Evolutionary conservation across 331 rosid species (phyloP), one percentile per base, ranked within the genome.

Genomic region (Phaseolus coccineus): DNA sequence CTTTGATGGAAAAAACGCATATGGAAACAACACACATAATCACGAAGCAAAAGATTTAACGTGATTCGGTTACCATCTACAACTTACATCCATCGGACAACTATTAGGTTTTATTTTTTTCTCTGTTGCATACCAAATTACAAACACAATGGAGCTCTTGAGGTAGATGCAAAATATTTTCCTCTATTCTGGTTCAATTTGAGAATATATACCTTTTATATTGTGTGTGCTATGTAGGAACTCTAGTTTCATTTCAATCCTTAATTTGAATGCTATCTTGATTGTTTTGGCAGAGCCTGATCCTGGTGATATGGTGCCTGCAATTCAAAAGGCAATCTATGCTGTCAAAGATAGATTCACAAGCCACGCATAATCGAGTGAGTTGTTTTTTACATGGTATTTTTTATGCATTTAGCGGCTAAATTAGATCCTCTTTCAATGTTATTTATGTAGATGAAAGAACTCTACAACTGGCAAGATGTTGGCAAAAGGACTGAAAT

Each of bases 221-320:
- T 65, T 22, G 55, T 82, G 72, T 62, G 40, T 73, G 22, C n/a
- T 57, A 56, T 25, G 46, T 48, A 71, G 2, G 27, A 55, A 39
- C 39, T 39, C 40, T 2, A 10, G 59, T 71, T 25, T 66, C 61
- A 56, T 62, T 47, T 56, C 71, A 76, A 44, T 58, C 63, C 48
- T 31, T 52, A 33, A 31, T 50, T 47, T 64, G 35, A 40, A 50
- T 52, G 55, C 57, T 79, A 22, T 80, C 76, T 31, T 28, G 3
- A 22, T 93, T 80, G 97, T 95, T 66, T 90, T 95, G 80, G 97
- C 94, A 5, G 90, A 87, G 84, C 97, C 97, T 50, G 94, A 93
- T 89, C 99, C 97, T 7, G 67, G 84, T 82, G 97, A 91, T 81
- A 93, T 93, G 98, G 96, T 95, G 77, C 87, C 65, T 73, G 98